A percentile compares a stretch with the other conserved stretches of the same genome.
Evolutionary conservation across 2,329 filamentous ascomycete genomes (phyloP).

Genomic region (Waltergamsia citrina): DNA sequence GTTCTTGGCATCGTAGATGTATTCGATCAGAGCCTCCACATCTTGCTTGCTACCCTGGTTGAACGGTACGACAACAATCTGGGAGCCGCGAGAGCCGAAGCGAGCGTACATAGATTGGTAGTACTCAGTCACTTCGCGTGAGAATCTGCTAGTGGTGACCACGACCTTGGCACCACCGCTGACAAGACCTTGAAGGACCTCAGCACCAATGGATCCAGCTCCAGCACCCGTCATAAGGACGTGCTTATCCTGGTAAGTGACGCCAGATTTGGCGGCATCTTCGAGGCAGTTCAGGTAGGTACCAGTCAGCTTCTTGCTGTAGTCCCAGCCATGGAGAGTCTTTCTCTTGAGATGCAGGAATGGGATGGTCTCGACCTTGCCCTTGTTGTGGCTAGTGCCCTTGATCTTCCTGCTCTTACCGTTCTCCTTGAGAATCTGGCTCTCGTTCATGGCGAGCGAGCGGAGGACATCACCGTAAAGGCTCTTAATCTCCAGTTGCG

Average conservation of each 20-base stretch:
- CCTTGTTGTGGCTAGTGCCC: constrained; percentile 55
- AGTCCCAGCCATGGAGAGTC: constrained; percentile 91
- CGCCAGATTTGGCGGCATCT: constrained; percentile 75
- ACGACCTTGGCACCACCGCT: constrained; percentile 95
- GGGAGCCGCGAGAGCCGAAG: constrained; percentile 85
- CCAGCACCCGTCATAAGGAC: constrained; percentile 97
- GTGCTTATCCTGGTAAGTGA: constrained; percentile 91
- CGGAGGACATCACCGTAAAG: constrained; percentile 91
- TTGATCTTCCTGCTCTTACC: constrained; percentile 55
- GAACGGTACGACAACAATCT: constrained; percentile 96
- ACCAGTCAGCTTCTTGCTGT: constrained; percentile 96
- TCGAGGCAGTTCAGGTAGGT: constrained; percentile 88
- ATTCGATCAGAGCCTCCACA: constrained; percentile 85
- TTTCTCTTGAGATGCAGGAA: constrained; percentile 97
- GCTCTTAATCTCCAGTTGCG: constrained; percentile 91
- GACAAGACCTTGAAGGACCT: constrained; percentile 91
- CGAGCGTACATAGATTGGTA: constrained; percentile 98
- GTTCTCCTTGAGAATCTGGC: constrained; percentile 84
- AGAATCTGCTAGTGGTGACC: constrained; percentile 94
- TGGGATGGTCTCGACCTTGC: constrained; percentile 93
- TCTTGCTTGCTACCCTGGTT: constrained; percentile 99
- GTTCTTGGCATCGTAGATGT: constrained; percentile 94
- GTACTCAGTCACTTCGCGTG: constrained; percentile 95
- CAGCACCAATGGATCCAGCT: constrained; percentile 93
- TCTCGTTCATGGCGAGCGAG: constrained; percentile 95